Evolutionary conservation across 179 eudicot genomes (phyloP).

Genomic region (Beta corolliflora): DNA sequence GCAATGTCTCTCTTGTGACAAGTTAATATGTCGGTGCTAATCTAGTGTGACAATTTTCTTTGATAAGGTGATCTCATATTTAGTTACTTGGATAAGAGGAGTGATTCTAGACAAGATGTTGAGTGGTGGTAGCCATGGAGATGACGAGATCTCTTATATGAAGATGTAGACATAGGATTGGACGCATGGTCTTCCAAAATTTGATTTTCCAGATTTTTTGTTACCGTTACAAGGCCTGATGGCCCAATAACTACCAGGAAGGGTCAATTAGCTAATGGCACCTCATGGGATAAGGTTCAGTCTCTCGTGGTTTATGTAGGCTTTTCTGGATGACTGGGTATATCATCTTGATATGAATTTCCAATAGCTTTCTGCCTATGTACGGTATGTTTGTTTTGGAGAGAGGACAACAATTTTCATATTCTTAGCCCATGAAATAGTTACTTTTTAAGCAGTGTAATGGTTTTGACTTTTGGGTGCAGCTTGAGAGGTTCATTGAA

Average conservation of each 20-base stretch:
- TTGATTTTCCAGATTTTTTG: not conserved
- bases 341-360: slow-evolving; percentile 7
- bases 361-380: not conserved
- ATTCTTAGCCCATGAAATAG: not conserved
- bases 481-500: not conserved
- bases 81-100: not conserved
- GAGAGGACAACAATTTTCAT: not conserved
- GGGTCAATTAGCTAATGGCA: not conserved
- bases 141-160: not conserved
- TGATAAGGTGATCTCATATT: not conserved
- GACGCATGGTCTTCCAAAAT: slow-evolving; percentile 10
- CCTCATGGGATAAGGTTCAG: not conserved
- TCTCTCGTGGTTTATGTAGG: slow-evolving; percentile 2
- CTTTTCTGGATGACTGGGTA: not conserved
- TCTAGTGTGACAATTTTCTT: not conserved
- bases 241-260: not conserved
- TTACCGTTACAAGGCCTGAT: not conserved
- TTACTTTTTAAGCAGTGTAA: not conserved
- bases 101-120: slow-evolving; percentile 1
- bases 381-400: not conserved
- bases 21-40: not conserved
- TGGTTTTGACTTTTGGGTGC: not conserved
- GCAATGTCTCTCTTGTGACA: not conserved
- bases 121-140: not conserved
- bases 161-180: not conserved